These are phyloP conservation scores for Arthrinium puccinioides DNA, from an alignment of 2,329 filamentous ascomycete genomes.

Conservation along the genomic window DNA sequence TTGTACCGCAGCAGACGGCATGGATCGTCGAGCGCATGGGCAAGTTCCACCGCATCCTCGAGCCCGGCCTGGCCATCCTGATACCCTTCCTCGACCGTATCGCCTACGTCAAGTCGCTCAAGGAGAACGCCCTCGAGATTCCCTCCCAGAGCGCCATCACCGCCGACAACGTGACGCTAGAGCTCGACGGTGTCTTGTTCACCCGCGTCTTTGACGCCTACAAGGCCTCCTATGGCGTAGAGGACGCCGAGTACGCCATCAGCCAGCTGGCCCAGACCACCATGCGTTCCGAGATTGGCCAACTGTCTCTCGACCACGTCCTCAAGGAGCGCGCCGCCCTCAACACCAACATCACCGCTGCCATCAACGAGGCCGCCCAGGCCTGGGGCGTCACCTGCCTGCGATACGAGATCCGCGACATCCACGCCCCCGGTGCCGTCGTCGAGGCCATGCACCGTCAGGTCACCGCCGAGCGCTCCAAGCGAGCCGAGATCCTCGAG, in stretches of 20 bases:
- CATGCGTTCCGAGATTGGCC: constrained; percentile 97
- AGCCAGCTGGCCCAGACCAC: constrained; percentile 96
- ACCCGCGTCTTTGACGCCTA: constrained; percentile 96
- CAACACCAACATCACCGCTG: constrained; percentile 97
- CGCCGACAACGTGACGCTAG: constrained; percentile 94
- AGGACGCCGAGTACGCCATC: constrained; percentile 98
- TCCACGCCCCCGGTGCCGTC: constrained; percentile 88
- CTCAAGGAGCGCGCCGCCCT: constrained; percentile 93
- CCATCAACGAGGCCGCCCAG: constrained; percentile 95
- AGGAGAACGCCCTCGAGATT: constrained; percentile 94
- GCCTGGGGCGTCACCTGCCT: constrained; percentile 96
- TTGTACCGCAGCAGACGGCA: constrained; percentile 98
- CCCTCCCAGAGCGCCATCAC: constrained; percentile 97
- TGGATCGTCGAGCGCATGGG: constrained; percentile 99
- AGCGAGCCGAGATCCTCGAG: constrained; percentile 95
- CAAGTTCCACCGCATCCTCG: constrained; percentile 87
- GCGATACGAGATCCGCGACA: constrained; percentile 96
- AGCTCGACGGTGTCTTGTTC: constrained; percentile 92
- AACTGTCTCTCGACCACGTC: constrained; percentile 92
- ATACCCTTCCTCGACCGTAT: constrained; percentile 91
- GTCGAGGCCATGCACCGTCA: constrained; percentile 98
- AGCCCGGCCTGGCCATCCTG: constrained; percentile 84
- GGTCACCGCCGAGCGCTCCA: constrained; percentile 93
- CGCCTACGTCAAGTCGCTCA: constrained; percentile 94
- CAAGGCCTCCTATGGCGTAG: constrained; percentile 96